A percentile compares a stretch with the other conserved stretches of the same genome.
Evolutionary conservation across 257 asterid genomes (phyloP).

Genomic region (Solanum clarkiae): DNA sequence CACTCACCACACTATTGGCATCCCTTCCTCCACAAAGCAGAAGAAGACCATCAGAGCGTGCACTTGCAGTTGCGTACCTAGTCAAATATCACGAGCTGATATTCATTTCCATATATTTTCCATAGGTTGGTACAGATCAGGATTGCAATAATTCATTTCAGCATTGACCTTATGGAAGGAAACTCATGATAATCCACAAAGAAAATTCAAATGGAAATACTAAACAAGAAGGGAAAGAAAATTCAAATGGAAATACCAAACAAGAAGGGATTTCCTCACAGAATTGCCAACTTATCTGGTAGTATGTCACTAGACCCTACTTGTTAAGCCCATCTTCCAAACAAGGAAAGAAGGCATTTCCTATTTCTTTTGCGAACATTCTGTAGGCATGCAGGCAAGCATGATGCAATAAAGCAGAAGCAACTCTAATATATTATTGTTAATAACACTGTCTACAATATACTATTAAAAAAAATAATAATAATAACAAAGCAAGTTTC

Average conservation of each 20-base stretch:
- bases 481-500: not conserved
- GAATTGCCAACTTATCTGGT: not conserved
- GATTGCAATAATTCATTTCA: not conserved
- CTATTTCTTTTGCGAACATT: not conserved
- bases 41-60: constrained; percentile 99
- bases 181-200: not conserved
- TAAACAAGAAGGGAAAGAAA: not conserved
- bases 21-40: constrained; percentile 99
- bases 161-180: not conserved
- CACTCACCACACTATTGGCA: constrained; percentile 93
- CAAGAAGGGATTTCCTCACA: not conserved
- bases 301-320: not conserved
- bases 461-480: not conserved
- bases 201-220: not conserved
- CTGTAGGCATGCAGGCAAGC: not conserved
- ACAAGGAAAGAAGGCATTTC: not conserved
- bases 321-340: not conserved
- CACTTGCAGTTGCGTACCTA: constrained; percentile 99
- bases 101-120: not conserved
- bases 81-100: constrained; percentile 7
- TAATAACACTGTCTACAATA: not conserved
- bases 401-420: not conserved
- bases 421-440: not conserved
- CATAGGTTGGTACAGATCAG: not conserved
- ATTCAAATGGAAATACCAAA: not conserved